Evolutionary conservation across 2,329 filamentous ascomycete species (phyloP).

Genomic region (Fusarium tjaetaba): DNA sequence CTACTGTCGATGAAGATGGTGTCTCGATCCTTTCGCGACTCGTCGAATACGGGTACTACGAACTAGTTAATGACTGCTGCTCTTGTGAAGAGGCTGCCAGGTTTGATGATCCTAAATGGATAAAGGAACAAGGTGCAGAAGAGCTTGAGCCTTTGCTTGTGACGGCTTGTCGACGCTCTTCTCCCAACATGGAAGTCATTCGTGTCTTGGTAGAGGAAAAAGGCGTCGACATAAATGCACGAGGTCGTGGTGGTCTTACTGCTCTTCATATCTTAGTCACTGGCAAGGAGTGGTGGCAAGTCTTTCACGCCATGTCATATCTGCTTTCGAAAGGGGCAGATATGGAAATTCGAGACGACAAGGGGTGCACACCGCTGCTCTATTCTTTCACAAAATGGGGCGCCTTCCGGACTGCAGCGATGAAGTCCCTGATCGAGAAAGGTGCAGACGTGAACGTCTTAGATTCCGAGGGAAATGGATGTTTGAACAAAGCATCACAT

Average conservation of each 20-base stretch:
- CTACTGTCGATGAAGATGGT: neutral
- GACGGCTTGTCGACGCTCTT: constrained; percentile 7
- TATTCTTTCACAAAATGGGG: neutral
- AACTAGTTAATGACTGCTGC: constrained; percentile 25
- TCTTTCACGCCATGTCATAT: constrained; percentile 28
- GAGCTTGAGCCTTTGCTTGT: neutral
- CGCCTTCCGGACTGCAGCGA: neutral
- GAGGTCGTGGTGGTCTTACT: neutral
- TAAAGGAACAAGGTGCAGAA: neutral
- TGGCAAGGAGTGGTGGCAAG: constrained; percentile 27
- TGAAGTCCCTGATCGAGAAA: constrained; percentile 2
- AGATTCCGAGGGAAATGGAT: neutral
- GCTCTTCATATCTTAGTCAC: constrained; percentile 20
- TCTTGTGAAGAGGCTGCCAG: constrained; percentile 3
- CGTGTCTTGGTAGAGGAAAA: constrained; percentile 32
- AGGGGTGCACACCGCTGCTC: constrained; percentile 18
- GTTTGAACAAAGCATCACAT: constrained; percentile 9
- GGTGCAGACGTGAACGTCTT: constrained; percentile 24
- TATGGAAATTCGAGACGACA: constrained; percentile 4
- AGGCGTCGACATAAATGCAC: neutral
- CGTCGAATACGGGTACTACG: constrained; percentile 8
- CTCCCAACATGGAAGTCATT: constrained; percentile 32
- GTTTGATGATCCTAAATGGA: constrained; percentile 1
- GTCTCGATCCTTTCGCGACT: constrained; percentile 8
- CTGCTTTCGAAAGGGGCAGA: constrained; percentile 30